Evolutionary conservation across 179 eudicot genomes (phyloP), one percentile per base, ranked within the genome.

Genomic region (Beta lomatogona): DNA sequence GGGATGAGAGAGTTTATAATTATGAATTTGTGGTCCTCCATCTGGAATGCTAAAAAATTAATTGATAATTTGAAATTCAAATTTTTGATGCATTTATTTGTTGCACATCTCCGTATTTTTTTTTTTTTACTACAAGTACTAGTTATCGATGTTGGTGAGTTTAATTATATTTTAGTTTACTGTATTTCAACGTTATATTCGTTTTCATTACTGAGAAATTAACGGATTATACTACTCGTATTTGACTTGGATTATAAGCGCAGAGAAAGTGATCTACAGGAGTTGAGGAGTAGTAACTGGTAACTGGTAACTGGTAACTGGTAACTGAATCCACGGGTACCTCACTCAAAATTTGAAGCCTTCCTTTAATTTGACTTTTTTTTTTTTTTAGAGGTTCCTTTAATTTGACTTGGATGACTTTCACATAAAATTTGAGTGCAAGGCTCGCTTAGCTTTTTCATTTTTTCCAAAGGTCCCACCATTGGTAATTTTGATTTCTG

Each of bases 331-430:
- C 69, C 75, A 57, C 83, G 79, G 86, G 76, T 54, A 76, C 19
- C 21, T 76, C 44, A 68, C 67, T 76, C 69, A 36, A 79, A 86
- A 79, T 73, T 84, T 44, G 58, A 78, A 78, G 45, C 50, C 82
- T 25, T 77, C 2, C 3, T 71, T 45, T 76, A 25, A 52, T 54
- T 71, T 48, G 70, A 48, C 77, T 46, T 13, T 36, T 36, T 31
- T 31, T 31, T 31, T 31, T 31, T 36, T 36, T 36, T 36, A 36
- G 41, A 36, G 41, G 2, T 77, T 68, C 3, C 44, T 28, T 72
- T 63, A 50, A 52, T 54, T 71, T 48, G 70, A 48, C 77, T 46
- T 13, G 54, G 12, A 31, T 74, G 36, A 41, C 15, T 57, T 19
- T 78, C 77, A 65, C 79, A 55, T 61, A 22, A 19, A 18, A 11